A percentile compares a stretch with the other conserved stretches of the same genome.
Conservation (phyloP, 257 asterid genomes). For the Osmanthus fragrans region DNA sequence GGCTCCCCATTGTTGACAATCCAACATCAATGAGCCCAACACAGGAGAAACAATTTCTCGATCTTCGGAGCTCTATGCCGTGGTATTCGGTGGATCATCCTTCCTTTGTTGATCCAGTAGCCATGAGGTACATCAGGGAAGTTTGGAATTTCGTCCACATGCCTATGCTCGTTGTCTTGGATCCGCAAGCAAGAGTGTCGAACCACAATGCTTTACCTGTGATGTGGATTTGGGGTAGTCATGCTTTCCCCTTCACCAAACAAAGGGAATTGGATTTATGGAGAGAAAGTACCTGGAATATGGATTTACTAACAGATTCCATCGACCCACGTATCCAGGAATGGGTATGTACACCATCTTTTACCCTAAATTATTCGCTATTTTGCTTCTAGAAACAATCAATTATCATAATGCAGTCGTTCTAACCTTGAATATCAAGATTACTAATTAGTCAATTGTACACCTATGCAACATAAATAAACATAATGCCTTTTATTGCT, state of each 20-base stretch:
- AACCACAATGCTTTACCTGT: conserved; percentile 73
- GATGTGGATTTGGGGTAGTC: conserved; percentile 95
- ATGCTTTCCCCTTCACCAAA: conserved; percentile 77
- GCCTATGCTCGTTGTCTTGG: conserved; percentile 81
- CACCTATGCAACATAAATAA: background rate
- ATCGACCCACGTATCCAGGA: conserved; percentile 58
- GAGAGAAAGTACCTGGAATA: conserved; percentile 66
- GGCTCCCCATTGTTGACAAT: conserved; percentile 73
- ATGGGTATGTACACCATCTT: conserved; percentile 55
- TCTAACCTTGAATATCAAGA: background rate
- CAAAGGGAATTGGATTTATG: conserved; percentile 62
- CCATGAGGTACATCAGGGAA: conserved; percentile 54
- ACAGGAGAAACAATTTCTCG: conserved; percentile 38
- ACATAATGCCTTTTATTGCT: background rate
- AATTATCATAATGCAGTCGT: too few relatives aligned
- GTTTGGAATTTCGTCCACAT: conserved; percentile 56
- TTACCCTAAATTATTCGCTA: background rate
- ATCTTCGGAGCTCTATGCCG: conserved; percentile 62
- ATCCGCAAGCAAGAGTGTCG: conserved; percentile 73
- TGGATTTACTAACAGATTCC: conserved; percentile 60
- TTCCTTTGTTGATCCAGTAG: conserved; percentile 59
- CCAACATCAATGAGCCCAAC: conserved; percentile 19
- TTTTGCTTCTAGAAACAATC: background rate
- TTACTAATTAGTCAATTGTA: too few relatives aligned
- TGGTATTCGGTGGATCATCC: conserved; percentile 85